A percentile compares a stretch with the other conserved stretches of the same genome.
Conservation (phyloP, 2,329 filamentous ascomycete genomes). For the Arachnomyces sp. region DNA sequence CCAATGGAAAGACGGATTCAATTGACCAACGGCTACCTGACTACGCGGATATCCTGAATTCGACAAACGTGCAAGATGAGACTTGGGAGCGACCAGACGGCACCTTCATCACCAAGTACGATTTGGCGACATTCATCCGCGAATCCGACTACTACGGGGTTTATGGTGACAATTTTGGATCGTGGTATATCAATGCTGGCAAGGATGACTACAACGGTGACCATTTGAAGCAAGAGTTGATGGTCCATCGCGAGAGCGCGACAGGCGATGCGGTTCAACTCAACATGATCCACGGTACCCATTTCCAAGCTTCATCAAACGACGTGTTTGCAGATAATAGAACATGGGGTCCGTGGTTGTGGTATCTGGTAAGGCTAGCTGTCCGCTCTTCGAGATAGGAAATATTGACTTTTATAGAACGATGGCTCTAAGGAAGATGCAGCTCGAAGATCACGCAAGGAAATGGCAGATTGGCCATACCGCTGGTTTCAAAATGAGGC, state of each 20-base stretch:
- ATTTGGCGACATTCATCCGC: conserved; percentile 35
- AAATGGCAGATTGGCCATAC: conserved; percentile 42
- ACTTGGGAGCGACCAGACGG: conserved; percentile 44
- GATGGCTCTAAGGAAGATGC: conserved; percentile 41
- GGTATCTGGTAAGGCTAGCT: conserved; percentile 25
- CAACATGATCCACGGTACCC: conserved; percentile 49
- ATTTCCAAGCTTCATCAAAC: conserved; percentile 32
- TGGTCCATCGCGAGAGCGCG: conserved; percentile 43
- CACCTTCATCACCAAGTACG: conserved; percentile 46
- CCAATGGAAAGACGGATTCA: conserved; percentile 38
- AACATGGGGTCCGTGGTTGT: conserved; percentile 39
- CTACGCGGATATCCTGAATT: conserved; percentile 34
- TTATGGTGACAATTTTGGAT: conserved; percentile 42
- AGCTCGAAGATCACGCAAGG: conserved; percentile 29
- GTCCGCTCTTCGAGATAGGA: too few species aligned
- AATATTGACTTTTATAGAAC: conserved; percentile 27
- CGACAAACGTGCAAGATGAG: conserved; percentile 47
- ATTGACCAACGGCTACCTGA: conserved; percentile 40
- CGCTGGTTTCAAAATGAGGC: conserved; percentile 39
- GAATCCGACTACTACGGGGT: conserved; percentile 42
- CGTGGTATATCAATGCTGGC: conserved; percentile 45
- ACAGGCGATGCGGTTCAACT: conserved; percentile 46
- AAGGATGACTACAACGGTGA: conserved; percentile 48
- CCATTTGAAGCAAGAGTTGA: conserved; percentile 46
- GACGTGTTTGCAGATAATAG: conserved; percentile 34